Base-by-base conservation (phyloP, 129 eudicot genomes). In the Artemisia argyi region DNA sequence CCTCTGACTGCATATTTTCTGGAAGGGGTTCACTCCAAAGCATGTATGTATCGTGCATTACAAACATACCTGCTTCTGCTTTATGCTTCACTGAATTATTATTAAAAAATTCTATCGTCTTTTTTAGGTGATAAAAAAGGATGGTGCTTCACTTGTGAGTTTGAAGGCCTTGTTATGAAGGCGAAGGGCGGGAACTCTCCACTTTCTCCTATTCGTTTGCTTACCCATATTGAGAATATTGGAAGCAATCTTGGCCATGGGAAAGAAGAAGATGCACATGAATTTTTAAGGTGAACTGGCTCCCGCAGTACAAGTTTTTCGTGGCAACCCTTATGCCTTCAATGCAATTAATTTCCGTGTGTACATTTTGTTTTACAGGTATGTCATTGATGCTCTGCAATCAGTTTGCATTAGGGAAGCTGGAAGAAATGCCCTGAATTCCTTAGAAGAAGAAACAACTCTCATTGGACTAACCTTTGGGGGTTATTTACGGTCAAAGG, bases 251-350 rank as follows among this genome's bases (percentile, higher is more conserved):
- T 91, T 73, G 77, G 85, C 22, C 78, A 81, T 78, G 97, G 97
- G 61, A 88, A 83, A 82, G 91, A 92, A 81, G 96, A 92, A 88
- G 97, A 92, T 73, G 97, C 97, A 9, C 97, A 92, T 83, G 97
- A 92, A 79, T 92, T 88, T 81, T 78, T 92, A 30, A 81, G 97
- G 97, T 88, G 58, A 65, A 52, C 46, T 8, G 11, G 46, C 46
- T 39, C 10, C 46, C 10, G 16, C 18, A 7, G 35, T n/a, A 49
- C 14, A 5, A 12, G 11, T 35, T 17, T 5, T 49, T 15, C 11
- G 5, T 48, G 26, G 49, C 28, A 16, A 13, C 60, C 47, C 2
- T 7, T 16, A 2, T 3, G 11, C 56, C 44, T 18, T 6, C 10
- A 11, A 4, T 18, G 49, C 30, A 28, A 61, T 42, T 17, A 24